Evolutionary conservation across 805 yeast genomes (phyloP), one percentile per base, ranked within the genome.

Genomic region (Debaryomyces maramus): DNA sequence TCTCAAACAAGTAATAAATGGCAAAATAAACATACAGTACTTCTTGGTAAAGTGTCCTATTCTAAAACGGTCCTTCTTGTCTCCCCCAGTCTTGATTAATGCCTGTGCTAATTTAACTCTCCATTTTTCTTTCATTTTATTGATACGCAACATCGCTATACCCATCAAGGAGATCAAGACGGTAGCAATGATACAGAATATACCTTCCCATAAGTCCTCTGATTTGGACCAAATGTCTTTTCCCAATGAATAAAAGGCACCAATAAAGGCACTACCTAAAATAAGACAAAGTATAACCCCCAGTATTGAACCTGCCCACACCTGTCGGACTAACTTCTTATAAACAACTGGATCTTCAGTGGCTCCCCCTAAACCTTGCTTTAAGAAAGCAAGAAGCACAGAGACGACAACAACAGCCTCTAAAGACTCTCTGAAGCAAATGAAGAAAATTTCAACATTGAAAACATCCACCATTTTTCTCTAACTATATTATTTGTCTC

Each of bases 71-170:
- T 74, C 82, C 47, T 64, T 62, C 46, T 62, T 74, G 10, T 59
- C 62, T 33, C 64, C 58, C 39, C 85, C 86, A 18, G 65, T 52
- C 48, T 80, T 81, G 34, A 88, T 67, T 41, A 88, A 65, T 6
- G 96, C 88, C 56, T 69, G 75, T 20, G 97, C 96, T 59, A 89
- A 84, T 70, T 90, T 90, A 51, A 88, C 72, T 71, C 96, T 79
- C 97, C 97, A 89, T 70, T 90, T 90, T 50, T 80, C 89, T 70
- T 87, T 88, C 95, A 89, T 86, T 72, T 89, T 88, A 73, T 88
- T 88, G 63, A 89, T 75, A 65, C 97, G 79, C 56, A 89, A 75
- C 96, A 89, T 86, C 40, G 96, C 95, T 52, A 90, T 76, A 58
- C 97, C 97, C 96, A 89, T 89, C 52, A 84, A 52, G 6, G 96